Percentiles rank a stretch among this genome's conserved stretches.
These are phyloP conservation scores for Nepenthes mirabilis DNA, from an alignment of 148 eudicot species.

Conservation along the genomic window DNA sequence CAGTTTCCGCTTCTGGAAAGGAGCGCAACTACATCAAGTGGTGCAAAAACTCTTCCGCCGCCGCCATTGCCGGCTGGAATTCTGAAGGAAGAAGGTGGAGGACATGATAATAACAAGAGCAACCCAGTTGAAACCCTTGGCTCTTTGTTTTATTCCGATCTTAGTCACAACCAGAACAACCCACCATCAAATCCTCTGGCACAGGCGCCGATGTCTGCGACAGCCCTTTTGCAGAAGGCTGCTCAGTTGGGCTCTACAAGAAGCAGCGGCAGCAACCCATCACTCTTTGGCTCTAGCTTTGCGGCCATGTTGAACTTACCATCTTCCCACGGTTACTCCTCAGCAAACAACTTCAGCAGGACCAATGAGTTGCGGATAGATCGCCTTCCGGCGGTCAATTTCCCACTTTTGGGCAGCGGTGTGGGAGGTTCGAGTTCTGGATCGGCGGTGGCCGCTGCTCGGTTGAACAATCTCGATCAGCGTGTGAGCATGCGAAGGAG, in stretches of 20 bases:
- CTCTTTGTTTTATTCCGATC: conserved; percentile 16
- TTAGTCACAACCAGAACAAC: neutral
- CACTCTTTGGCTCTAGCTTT: conserved; percentile 28
- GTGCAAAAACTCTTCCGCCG: conserved; percentile 23
- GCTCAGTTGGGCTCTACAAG: conserved; percentile 79
- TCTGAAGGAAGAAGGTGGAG: conserved; percentile 20
- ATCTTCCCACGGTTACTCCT: conserved; percentile 6
- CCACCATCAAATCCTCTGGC: conserved; percentile 12
- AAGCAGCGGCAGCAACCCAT: conserved; percentile 24
- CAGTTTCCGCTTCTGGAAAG: conserved; percentile 15
- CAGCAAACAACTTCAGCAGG: neutral
- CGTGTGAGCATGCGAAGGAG: conserved; percentile 20
- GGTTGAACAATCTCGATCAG: conserved; percentile 19
- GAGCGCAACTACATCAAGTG: conserved; percentile 13
- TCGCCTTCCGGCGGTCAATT: neutral
- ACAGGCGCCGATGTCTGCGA: conserved; percentile 65
- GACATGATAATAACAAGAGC: conserved; percentile 1
- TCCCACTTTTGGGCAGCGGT: neutral
- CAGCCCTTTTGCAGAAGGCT: conserved; percentile 85
- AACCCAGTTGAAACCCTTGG: conserved; percentile 20
- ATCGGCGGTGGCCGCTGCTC: conserved; percentile 7
- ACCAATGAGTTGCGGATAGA: neutral
- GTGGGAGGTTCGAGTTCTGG: conserved; percentile 6
- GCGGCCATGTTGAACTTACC: conserved; percentile 33
- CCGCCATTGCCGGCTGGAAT: conserved; percentile 19